Conservation (phyloP, 768 basidiomycete species). For the Boletales sp. region DNA sequence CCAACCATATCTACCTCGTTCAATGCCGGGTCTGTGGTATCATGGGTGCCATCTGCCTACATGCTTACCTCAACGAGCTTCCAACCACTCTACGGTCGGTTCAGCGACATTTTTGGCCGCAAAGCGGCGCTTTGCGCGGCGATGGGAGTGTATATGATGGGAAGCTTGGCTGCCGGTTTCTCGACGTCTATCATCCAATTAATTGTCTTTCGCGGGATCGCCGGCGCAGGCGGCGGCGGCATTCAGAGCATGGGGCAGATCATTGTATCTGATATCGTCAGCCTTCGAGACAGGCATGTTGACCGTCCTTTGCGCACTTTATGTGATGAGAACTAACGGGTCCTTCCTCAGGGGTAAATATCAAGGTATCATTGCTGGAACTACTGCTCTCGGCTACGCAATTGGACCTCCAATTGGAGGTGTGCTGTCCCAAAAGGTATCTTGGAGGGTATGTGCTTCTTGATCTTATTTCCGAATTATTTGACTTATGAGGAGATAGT, state of each 20-base stretch:
- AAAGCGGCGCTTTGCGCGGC: constrained; percentile 56
- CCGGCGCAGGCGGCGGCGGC: constrained; percentile 70
- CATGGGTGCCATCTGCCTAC: constrained; percentile 74
- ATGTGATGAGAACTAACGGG: no score
- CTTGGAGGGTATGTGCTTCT: constrained; percentile 52
- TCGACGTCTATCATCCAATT: constrained; percentile 61
- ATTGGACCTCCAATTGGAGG: constrained; percentile 71
- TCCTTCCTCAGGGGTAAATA: constrained; percentile 57
- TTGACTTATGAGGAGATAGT: constrained; percentile 32
- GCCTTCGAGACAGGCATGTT: constrained; percentile 57
- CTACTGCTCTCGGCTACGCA: constrained; percentile 53
- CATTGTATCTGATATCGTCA: constrained; percentile 69
- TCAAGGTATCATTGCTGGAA: constrained; percentile 66
- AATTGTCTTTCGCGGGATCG: constrained; percentile 65
- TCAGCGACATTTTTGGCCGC: constrained; percentile 66
- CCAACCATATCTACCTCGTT: constrained; percentile 67
- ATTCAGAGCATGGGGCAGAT: constrained; percentile 70
- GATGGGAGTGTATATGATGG: constrained; percentile 62
- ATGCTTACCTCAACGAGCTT: constrained; percentile 51
- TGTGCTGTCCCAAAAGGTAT: constrained; percentile 54
- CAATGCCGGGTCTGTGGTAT: constrained; percentile 41
- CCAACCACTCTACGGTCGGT: constrained; percentile 52
- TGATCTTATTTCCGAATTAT: neutral
- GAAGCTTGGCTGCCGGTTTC: constrained; percentile 63
- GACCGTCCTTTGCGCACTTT: neutral